Evolutionary conservation across 2,329 filamentous ascomycete genomes (phyloP).

Genomic region (Sporothrix phasma): DNA sequence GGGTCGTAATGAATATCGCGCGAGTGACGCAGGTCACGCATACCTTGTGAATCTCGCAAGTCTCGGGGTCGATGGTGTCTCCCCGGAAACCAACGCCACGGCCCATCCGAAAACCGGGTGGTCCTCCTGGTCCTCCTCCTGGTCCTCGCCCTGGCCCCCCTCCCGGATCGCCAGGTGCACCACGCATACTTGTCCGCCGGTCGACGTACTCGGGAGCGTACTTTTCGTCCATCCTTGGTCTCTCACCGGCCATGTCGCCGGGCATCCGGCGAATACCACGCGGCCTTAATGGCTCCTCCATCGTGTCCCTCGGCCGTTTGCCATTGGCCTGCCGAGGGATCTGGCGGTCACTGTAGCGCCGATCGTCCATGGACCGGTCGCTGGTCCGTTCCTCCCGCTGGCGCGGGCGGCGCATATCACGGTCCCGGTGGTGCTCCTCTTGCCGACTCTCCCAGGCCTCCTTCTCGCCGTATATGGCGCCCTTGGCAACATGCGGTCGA

Average conservation of each 20-base stretch:
- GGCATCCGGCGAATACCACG: not conserved
- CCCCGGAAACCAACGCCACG: constrained; percentile 5
- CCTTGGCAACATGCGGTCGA: constrained; percentile 32
- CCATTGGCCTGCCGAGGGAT: not conserved
- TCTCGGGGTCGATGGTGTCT: not conserved
- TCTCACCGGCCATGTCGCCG: not conserved
- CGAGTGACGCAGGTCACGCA: constrained; percentile 2
- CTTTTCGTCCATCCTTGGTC: not conserved
- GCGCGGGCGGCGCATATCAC: not conserved
- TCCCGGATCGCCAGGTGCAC: not conserved
- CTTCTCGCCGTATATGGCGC: constrained; percentile 29
- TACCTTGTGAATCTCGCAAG: not conserved
- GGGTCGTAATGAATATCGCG: constrained; percentile 2
- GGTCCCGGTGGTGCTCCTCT: constrained; percentile 1
- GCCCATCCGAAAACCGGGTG: not conserved
- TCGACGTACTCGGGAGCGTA: not conserved
- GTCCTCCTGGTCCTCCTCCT: not conserved
- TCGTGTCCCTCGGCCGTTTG: not conserved
- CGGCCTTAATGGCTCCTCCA: not conserved
- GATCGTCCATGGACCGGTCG: not conserved
- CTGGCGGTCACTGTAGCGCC: not conserved
- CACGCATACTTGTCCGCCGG: not conserved
- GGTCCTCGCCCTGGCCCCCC: too few relatives aligned
- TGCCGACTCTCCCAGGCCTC: constrained; percentile 25
- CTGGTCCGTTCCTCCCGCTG: not conserved